Evolutionary conservation across 2,329 filamentous ascomycete species (phyloP).

Genomic region (Beauveria australis): DNA sequence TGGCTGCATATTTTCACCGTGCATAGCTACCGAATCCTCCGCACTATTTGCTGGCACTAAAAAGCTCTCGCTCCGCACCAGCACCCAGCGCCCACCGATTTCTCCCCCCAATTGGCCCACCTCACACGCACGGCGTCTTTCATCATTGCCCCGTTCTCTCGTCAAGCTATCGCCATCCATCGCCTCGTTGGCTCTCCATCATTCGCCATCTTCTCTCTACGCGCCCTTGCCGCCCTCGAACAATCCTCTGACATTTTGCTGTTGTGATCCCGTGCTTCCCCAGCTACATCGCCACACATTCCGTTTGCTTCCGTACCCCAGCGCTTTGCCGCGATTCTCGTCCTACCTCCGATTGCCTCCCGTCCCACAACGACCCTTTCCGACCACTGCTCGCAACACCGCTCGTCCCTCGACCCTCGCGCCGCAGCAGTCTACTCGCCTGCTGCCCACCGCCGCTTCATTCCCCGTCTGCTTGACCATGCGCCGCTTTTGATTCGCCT

Average conservation of each 20-base stretch:
- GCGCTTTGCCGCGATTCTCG: background rate
- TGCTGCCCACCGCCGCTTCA: background rate
- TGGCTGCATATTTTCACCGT: background rate
- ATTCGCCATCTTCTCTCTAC: background rate
- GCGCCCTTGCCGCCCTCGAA: background rate
- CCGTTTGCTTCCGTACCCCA: conserved; percentile 3
- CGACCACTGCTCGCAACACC: background rate
- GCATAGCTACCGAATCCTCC: background rate
- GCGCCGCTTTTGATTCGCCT: conserved; percentile 2
- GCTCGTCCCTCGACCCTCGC: background rate
- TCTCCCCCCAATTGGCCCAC: conserved; percentile 9
- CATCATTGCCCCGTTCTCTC: conserved; percentile 4
- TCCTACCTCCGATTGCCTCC: background rate
- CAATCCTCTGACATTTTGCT: background rate
- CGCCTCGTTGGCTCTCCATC: background rate
- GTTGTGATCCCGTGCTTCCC: conserved; percentile 1
- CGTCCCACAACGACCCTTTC: conserved; percentile 4
- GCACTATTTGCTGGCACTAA: background rate
- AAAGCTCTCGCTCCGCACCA: conserved; percentile 6
- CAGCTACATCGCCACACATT: background rate
- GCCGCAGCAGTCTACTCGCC: background rate
- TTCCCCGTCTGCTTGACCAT: background rate
- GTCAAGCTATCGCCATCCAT: background rate
- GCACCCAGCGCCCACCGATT: conserved; percentile 2
- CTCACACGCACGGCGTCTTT: background rate